Evolutionary conservation across 371 early-diverging fungal species (phyloP), one percentile per base, ranked within the genome.

Genomic region (Conidiobolus incongruus): DNA sequence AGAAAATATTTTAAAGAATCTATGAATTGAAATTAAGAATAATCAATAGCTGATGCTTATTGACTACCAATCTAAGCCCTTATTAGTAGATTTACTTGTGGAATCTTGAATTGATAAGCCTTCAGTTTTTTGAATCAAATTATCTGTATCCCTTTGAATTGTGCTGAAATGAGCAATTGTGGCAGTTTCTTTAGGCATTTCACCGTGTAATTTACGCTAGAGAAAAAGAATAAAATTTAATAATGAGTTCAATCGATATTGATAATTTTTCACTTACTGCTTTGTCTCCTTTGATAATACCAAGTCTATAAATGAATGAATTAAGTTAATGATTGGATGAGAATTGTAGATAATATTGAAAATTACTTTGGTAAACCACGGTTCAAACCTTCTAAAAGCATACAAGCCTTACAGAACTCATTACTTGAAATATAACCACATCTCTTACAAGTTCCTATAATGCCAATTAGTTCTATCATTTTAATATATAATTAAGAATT

Each of bases 361-460:
- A n/a, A n/a, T n/a, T n/a, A n/a, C n/a, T n/a, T n/a, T n/a, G 94
- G 88, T 45, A 81, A 49, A 0, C 94, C 94, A 38, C 75, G 65
- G 51, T 93, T 89, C 30, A 95, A 58, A 0, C 93, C 92, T 54
- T 96, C 93, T 11, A 96, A 59, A 45, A 96, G 56, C 17, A 85
- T 63, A 54, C 96, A 96, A 0, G 96, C 94, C 55, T 93, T 93
- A 58, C 96, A 96, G 8, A 91, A 52, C 21, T 67, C 62, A 47
- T 90, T 82, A 28, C 82, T 81, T 13, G 89, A 76, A 60, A 96
- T 91, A 58, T 90, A 94, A 6, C 96, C 96, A 53, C 96, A 96
- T 24, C 90, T 68, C 37, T 72, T 66, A 55, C 95, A 94, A 2
- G 62, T 66, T 33, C 68, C 42, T 52, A 56, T 45, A 0, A 47